Conservation (phyloP, 148 eudicot species). For the Rhododendron ovatum region DNA sequence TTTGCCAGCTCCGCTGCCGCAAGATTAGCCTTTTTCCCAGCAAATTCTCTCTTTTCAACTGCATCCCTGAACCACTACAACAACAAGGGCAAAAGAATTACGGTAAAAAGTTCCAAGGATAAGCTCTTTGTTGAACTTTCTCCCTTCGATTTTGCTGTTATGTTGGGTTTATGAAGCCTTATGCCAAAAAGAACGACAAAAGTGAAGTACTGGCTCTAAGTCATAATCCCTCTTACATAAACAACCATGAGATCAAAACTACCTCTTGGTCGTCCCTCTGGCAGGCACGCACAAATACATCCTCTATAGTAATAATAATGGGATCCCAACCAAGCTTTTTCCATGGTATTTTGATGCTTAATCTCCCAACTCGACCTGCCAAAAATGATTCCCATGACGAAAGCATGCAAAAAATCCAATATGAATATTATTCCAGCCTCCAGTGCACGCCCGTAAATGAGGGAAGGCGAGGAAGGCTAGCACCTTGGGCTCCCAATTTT, state of each 20-base stretch:
- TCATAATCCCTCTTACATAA: not conserved
- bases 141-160: not conserved
- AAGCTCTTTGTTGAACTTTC: not conserved
- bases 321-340: conserved; percentile 99
- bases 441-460: not conserved
- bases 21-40: conserved; percentile 93
- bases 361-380: conserved; percentile 84
- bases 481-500: not conserved
- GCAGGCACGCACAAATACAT: conserved; percentile 72
- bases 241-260: conserved; percentile 15
- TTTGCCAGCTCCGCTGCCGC: conserved; percentile 98
- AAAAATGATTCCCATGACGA: conserved; percentile 1
- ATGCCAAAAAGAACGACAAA: not conserved
- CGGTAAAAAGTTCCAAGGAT: not conserved
- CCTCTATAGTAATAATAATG: conserved; percentile 75
- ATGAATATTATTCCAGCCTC: not conserved
- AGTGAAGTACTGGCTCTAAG: not conserved
- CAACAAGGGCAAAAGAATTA: not conserved
- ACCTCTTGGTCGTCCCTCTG: conserved; percentile 90
- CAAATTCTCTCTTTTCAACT: conserved; percentile 78
- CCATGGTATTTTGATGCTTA: conserved; percentile 96
- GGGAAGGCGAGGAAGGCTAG: not conserved
- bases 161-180: not conserved
- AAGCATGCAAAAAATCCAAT: not conserved
- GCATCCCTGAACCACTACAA: conserved; percentile 79